Percentiles rank a stretch among this genome's conserved stretches.
Evolutionary conservation across 805 yeast genomes (phyloP).

Genomic region (Saturnispora bothae): DNA sequence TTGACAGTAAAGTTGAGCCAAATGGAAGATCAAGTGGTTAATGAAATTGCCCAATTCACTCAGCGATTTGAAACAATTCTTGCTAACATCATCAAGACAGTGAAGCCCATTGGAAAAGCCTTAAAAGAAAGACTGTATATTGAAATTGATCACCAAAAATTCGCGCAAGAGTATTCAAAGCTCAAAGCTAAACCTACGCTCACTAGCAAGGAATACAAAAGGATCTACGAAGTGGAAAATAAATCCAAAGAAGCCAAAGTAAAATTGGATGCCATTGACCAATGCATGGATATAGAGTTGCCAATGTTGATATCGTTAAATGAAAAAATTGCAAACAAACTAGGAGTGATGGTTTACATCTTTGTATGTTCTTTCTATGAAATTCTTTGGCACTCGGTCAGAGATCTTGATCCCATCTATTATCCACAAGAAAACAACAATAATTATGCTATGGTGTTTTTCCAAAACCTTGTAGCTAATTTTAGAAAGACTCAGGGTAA

Average conservation of each 20-base stretch:
- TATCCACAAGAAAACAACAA: not conserved
- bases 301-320: slow-evolving; percentile 33
- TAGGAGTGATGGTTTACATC: slow-evolving; percentile 18
- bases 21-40: not conserved
- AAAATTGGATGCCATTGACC: slow-evolving; percentile 31
- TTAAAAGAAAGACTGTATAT: slow-evolving; percentile 19
- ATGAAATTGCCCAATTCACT: not conserved
- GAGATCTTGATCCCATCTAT: not conserved
- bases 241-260: slow-evolving; percentile 23
- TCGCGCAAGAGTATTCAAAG: slow-evolving; percentile 13
- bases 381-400: slow-evolving; percentile 11
- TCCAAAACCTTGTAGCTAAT: slow-evolving; percentile 5
- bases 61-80: not conserved
- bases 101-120: slow-evolving; percentile 17
- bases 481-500: not conserved
- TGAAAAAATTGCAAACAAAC: slow-evolving; percentile 23
- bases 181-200: slow-evolving; percentile 15
- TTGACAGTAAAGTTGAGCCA: not conserved
- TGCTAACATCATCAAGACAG: slow-evolving; percentile 4
- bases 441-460: slow-evolving; percentile 5
- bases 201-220: slow-evolving; percentile 30
- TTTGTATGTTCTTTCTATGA: slow-evolving; percentile 14
- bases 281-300: slow-evolving; percentile 34
- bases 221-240: slow-evolving; percentile 24
- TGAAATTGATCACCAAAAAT: slow-evolving; percentile 17